Conservation (phyloP, 345 rosid genomes). For the Gossypioides kirkii region DNA sequence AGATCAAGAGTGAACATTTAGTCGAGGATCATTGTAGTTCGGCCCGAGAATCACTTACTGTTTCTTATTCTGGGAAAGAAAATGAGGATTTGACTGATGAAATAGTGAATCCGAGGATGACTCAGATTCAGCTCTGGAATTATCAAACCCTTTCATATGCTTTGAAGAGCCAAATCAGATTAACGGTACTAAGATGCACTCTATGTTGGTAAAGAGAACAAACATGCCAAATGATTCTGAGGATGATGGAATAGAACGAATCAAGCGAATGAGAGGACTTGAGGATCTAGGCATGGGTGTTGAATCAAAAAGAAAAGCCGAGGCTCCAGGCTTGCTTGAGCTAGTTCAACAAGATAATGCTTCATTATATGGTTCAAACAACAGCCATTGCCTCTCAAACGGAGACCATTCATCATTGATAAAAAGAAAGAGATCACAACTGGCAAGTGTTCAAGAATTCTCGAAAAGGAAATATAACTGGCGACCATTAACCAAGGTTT, state of each 20-base stretch:
- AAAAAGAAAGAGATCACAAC: conserved; percentile 69
- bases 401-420: conserved; percentile 39
- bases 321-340: conserved; percentile 26
- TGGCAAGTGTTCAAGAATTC: conserved; percentile 46
- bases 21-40: conserved; percentile 43
- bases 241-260: conserved; percentile 92
- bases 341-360: conserved; percentile 33
- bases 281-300: conserved; percentile 75
- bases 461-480: conserved; percentile 68
- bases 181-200: conserved; percentile 41
- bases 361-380: conserved; percentile 31
- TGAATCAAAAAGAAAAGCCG: conserved; percentile 41
- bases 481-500: conserved; percentile 77
- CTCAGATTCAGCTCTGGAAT: conserved; percentile 52
- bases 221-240: conserved; percentile 92
- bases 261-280: conserved; percentile 96
- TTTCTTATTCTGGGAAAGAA: conserved; percentile 48
- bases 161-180: conserved; percentile 51
- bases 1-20: conserved; percentile 68
- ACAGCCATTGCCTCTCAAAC: conserved; percentile 39
- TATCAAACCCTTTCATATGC: conserved; percentile 60
- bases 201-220: conserved; percentile 59
- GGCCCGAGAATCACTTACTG: conserved; percentile 43
- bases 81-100: conserved; percentile 35
- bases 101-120: conserved; percentile 36